Conservation (phyloP, 139 green algal species). For the Ostreobium quekettii region DNA sequence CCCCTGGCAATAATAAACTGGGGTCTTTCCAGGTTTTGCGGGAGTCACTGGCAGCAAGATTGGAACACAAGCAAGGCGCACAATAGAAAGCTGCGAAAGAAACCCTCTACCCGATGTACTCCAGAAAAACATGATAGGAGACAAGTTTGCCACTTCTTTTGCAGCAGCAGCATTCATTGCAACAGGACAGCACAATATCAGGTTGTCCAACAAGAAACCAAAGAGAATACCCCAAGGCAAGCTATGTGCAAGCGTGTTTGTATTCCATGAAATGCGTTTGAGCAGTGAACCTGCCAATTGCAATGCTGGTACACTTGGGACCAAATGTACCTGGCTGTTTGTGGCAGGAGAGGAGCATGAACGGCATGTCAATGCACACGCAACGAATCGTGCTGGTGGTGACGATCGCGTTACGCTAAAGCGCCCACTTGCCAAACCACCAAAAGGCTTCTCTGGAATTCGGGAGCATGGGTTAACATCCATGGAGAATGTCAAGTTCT, state of each 20-base stretch:
- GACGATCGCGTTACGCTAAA: conserved; percentile 26
- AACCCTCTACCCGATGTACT: too few relatives aligned
- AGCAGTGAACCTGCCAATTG: background rate
- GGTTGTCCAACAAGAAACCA: background rate
- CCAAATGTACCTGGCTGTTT: too few relatives aligned
- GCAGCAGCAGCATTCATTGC: too few relatives aligned
- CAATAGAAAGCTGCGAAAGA: too few relatives aligned
- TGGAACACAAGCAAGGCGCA: too few relatives aligned
- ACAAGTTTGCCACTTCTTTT: too few relatives aligned
- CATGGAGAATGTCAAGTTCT: conserved; percentile 26
- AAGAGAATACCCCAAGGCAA: background rate
- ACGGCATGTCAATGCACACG: background rate
- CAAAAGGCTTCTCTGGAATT: conserved; percentile 21
- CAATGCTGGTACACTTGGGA: background rate
- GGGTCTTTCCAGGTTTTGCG: too few relatives aligned
- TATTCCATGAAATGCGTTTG: background rate
- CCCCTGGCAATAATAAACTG: too few relatives aligned
- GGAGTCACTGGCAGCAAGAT: too few relatives aligned
- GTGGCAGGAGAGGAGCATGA: background rate
- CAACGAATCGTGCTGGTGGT: conserved; percentile 9
- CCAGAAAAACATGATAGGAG: too few relatives aligned
- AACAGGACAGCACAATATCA: too few relatives aligned
- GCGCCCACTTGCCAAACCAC: background rate
- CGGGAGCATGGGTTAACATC: conserved; percentile 20
- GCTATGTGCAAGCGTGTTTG: background rate